Percentiles rank a stretch among this genome's conserved stretches.
phyloP scores from a whole-genome alignment of 2,329 filamentous ascomycete species.

The Sarocladiaceae sp. region DNA sequence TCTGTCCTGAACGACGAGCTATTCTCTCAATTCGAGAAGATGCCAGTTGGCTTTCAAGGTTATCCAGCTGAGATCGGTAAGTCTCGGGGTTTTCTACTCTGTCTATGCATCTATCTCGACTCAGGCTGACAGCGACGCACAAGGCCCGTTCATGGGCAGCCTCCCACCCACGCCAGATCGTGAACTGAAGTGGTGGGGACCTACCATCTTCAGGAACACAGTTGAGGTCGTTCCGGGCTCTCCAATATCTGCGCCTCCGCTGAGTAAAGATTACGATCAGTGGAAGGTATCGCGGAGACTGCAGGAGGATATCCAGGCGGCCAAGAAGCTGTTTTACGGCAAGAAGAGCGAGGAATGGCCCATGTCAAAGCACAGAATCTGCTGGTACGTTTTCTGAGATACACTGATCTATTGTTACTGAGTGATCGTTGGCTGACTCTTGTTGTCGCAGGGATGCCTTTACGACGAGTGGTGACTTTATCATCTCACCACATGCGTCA shows the following conservation, averaged over 20 bases:
- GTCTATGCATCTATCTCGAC: no score
- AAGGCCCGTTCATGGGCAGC: conserved; percentile 51
- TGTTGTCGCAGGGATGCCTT: conserved; percentile 52
- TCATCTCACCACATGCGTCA: conserved; percentile 51
- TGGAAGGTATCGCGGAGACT: conserved; percentile 52
- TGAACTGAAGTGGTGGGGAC: conserved; percentile 56
- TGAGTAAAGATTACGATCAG: conserved; percentile 51
- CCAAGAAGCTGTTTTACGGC: conserved; percentile 54
- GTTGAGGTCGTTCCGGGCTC: conserved; percentile 45
- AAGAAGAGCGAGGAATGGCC: conserved; percentile 48
- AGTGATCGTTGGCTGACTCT: neutral
- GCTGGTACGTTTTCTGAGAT: conserved; percentile 55
- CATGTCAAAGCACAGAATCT: conserved; percentile 57
- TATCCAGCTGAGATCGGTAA: conserved; percentile 29
- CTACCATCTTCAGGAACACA: conserved; percentile 52
- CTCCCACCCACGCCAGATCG: conserved; percentile 46
- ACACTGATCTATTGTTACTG: no score
- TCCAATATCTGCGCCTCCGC: conserved; percentile 50
- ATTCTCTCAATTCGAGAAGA: conserved; percentile 35
- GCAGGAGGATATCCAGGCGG: conserved; percentile 52
- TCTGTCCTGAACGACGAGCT: conserved; percentile 43
- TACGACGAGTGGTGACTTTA: conserved; percentile 54
- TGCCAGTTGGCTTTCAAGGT: conserved; percentile 43
- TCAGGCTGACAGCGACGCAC: no score
- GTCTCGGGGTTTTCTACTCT: no score